Base-by-base conservation (phyloP, 2,329 filamentous ascomycete genomes). In the Zelopaecilomyces penicillatus region DNA sequence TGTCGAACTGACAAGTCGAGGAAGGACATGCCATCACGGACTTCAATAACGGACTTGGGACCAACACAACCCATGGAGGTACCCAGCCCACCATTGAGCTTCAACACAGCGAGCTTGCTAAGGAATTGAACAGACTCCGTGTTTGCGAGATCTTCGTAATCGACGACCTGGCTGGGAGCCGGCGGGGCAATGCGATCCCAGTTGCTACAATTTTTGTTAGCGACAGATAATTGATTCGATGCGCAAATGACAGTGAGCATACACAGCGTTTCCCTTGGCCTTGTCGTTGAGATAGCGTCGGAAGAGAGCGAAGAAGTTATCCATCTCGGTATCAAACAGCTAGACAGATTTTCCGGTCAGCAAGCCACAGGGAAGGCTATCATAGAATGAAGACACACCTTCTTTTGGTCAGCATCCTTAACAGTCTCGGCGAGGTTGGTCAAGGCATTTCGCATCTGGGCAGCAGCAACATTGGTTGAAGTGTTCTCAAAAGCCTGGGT, bases 11-110 rank as follows among this genome's bases (percentile, higher is more conserved):
- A 97, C 60, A 98, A 79, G 71, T 98, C 93, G 56, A 98, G 80
- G 83, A 98, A 98, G 59, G 93, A 98, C 93, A 97, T 98, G 80
- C 93, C 93, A 60, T 98, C 93, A 70, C 93, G 89, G 65, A 98
- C 93, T 70, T 98, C 93, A 59, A 98, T 98, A 64, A 98, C 93
- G 39, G 93, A 98, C 78, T 98, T 98, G 70, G 93, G 93, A 52
- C 93, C 93, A 59, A 98, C 93, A 60, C 93, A 98, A 63, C 93
- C 93, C 93, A 98, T 98, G 45, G 93, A 98, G 57, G 93, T 98
- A 80, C 93, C 93, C 41, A 98, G 83, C 75, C 93, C 93, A 77
- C 93, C 93, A 63, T 98, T 98, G 64, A 98, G 86, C 85, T 98
- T 98, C 66, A 98, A 82, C 40, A 98, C 93, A 37, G 93, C 93